Evolutionary conservation across 208 protist species (phyloP).

Genomic region (Leishmania braziliensis): DNA sequence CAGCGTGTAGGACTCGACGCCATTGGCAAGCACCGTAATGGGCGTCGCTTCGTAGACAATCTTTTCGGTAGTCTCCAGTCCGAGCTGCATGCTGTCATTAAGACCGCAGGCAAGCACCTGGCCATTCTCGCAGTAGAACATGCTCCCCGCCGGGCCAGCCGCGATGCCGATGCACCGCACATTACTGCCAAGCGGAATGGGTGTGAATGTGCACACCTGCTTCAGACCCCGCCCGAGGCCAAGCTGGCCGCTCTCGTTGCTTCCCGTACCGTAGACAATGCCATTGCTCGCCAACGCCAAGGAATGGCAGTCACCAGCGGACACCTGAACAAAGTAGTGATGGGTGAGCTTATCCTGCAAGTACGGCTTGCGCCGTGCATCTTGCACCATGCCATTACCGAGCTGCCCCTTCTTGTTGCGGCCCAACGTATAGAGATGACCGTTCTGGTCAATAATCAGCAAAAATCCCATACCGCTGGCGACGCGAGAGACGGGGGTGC

Average conservation of each 20-base stretch:
- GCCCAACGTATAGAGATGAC: constrained; percentile 78
- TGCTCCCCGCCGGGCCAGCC: constrained; percentile 75
- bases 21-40: constrained; percentile 47
- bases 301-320: constrained; percentile 82
- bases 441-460: constrained; percentile 87
- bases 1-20: constrained; percentile 85
- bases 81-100: constrained; percentile 87
- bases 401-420: constrained; percentile 89
- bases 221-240: constrained; percentile 56
- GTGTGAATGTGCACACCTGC: constrained; percentile 58
- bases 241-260: constrained; percentile 86
- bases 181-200: constrained; percentile 51
- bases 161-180: constrained; percentile 78
- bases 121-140: constrained; percentile 85
- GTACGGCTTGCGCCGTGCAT: constrained; percentile 67
- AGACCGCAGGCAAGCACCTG: constrained; percentile 75
- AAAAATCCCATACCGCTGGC: constrained; percentile 78
- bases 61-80: constrained; percentile 54
- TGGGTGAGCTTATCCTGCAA: constrained; percentile 52
- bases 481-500: constrained; percentile 75
- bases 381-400: constrained; percentile 70
- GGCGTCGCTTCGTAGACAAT: constrained; percentile 56
- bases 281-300: constrained; percentile 85
- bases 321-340: constrained; percentile 86
- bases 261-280: constrained; percentile 81